Evolutionary conservation across 352 stramenopile genomes (phyloP), one percentile per base, ranked within the genome.

Genomic region (Pythium plurisporium): DNA sequence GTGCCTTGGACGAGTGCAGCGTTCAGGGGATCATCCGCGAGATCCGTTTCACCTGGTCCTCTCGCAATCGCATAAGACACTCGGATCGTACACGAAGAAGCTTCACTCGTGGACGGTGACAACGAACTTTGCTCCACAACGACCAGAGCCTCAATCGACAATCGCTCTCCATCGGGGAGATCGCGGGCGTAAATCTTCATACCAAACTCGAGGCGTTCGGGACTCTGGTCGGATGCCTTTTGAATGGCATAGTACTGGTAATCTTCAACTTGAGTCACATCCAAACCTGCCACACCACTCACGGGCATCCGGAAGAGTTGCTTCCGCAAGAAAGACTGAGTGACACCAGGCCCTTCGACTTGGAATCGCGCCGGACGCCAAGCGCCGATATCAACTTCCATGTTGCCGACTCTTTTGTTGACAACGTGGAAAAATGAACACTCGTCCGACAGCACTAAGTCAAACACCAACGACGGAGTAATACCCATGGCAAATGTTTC

Each of bases 111-210:
- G n/a, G 57, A 40, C 5, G 61, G 14, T 1, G 41, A 15, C 2
- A 22, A 6, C 6, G 50, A 14, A 4, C 9, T 11, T 41, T 56
- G 29, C 6, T 59, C 50, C 12, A 69, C 42, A 3, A 58, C 25
- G 23, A 65, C 55, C 17, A 69, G 41, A 3, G 62, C 49, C 34
- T 69, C 62, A 30, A 89, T 79, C 52, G 79, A 84, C 37, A 80
- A 86, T 6, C 69, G 64, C 14, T 81, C 77, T 22, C 76, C 74
- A 45, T 84, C 74, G 0, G 76, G 70, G 10, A 86, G 50, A 15
- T 82, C 67, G 9, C 62, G 52, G 0, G 73, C 70, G 48, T 73
- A 81, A 36, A 87, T 60, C 59, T 89, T 87, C 74, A 84, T 86
- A 20, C 79, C 79, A 41, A 87, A 87, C 50, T 87, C 79, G 9